These are phyloP conservation scores for Cetraspora pellucida DNA, from an alignment of 192 early-diverging fungal species.

Conservation along the genomic window DNA sequence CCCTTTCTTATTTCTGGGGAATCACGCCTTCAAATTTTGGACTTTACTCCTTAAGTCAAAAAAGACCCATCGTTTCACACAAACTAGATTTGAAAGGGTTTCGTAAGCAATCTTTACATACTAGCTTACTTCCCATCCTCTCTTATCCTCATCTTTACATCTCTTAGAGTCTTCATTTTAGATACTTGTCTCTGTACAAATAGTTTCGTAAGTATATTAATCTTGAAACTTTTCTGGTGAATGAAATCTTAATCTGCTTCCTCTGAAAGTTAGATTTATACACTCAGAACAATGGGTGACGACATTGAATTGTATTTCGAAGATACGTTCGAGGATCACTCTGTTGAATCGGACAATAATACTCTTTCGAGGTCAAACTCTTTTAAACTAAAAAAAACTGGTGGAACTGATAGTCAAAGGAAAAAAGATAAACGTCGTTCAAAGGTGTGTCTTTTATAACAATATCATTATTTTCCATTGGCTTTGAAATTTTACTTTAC, in stretches of 20 bases:
- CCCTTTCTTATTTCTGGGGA: not conserved
- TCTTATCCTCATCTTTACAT: not conserved
- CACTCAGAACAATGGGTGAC: conserved; percentile 23
- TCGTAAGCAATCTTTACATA: not conserved
- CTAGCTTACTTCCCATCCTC: not conserved
- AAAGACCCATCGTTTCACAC: not conserved
- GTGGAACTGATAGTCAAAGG: conserved; percentile 25
- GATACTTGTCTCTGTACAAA: not conserved
- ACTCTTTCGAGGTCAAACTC: conserved; percentile 33
- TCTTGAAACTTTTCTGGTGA: too few relatives aligned
- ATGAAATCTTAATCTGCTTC: not conserved
- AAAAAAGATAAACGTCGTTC: conserved; percentile 36
- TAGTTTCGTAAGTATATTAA: not conserved
- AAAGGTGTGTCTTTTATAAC: conserved; percentile 12
- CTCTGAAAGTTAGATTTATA: not conserved
- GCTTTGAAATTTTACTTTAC: too few relatives aligned
- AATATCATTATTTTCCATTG: too few relatives aligned
- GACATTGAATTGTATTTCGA: conserved; percentile 33
- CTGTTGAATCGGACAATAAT: conserved; percentile 25
- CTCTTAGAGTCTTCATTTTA: not conserved
- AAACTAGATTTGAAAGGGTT: conserved; percentile 7
- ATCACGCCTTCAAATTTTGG: not conserved
- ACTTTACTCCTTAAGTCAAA: not conserved
- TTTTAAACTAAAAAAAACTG: conserved; percentile 30
- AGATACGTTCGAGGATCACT: conserved; percentile 30